Evolutionary conservation across 2,329 filamentous ascomycete genomes (phyloP), one percentile per base, ranked within the genome.

Genomic region (Fusarium sp.): DNA sequence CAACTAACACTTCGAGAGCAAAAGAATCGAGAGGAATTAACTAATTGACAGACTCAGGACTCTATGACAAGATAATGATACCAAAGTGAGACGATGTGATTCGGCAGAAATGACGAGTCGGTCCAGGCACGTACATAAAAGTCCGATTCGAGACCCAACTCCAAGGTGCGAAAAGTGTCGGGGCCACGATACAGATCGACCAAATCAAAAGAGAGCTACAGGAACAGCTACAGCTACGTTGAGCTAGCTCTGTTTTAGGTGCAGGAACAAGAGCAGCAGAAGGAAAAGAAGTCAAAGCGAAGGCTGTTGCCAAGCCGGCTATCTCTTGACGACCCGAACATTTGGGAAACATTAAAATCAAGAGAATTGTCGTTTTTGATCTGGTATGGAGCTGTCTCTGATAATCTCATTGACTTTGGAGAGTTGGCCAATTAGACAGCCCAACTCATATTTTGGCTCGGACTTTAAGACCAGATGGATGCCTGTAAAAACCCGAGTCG

Each of bases 251-350:
- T 56, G 17, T 64, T 34, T 58, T 72, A 58, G 71, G 62, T 55
- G 50, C 67, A 73, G 66, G 66, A 74, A 74, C 71, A 52, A 22
- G 47, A 41, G 47, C n/a, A 38, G 14, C 32, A 71, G 24, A 30
- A 62, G 47, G 32, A 54, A 41, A 13, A 61, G 20, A 67, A 45
- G 44, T 28, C 38, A 51, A 34, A 20, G 50, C 52, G 30, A 70
- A 59, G 52, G 68, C 56, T 41, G 48, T 47, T 60, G 72, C 71
- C 72, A 74, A 74, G 72, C 62, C 72, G 63, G 67, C 39, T 65
- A 64, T 62, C 42, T 67, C 63, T 63, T 57, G 42, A 51, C n/a
- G 71, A 74, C 54, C 72, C 71, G 56, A 62, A 44, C 24, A 51
- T 57, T 55, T 74, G 68, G 71, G 26, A 67, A 67, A 28, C 30